phyloP scores from a whole-genome alignment of 2,329 filamentous ascomycete species.

The Beauveria brongniartii region DNA sequence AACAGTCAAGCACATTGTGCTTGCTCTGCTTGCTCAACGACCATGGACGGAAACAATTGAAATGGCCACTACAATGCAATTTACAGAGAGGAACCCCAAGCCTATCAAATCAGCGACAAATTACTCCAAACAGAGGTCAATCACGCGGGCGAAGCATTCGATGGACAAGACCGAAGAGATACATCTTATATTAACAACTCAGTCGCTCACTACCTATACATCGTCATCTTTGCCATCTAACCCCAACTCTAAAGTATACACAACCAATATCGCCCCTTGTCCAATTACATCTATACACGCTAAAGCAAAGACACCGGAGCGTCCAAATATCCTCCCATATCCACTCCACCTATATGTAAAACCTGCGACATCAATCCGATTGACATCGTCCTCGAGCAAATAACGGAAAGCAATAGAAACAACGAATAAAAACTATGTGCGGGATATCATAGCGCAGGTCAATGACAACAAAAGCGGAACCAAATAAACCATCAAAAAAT shows the following conservation, averaged over 20 bases:
- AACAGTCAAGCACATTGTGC: no score
- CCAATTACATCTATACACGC: neutral
- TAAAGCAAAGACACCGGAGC: neutral
- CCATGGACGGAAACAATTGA: no score
- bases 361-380: neutral
- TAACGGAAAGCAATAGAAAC: neutral
- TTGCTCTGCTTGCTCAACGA: no score
- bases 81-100: no score
- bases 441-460: constrained; percentile 3
- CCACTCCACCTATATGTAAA: neutral
- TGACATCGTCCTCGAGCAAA: neutral
- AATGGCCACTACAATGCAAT: no score
- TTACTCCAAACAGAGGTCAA: no score
- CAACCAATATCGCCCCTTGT: neutral
- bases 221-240: neutral
- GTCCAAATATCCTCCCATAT: neutral
- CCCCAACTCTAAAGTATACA: neutral
- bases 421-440: neutral
- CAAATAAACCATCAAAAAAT: neutral
- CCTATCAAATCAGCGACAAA: no score
- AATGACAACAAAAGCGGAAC: neutral
- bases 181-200: neutral
- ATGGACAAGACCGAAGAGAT: neutral
- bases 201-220: neutral
- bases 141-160: no score